phyloP scores from a whole-genome alignment of 2,329 filamentous ascomycete genomes.

The Nigrospora osmanthi region DNA sequence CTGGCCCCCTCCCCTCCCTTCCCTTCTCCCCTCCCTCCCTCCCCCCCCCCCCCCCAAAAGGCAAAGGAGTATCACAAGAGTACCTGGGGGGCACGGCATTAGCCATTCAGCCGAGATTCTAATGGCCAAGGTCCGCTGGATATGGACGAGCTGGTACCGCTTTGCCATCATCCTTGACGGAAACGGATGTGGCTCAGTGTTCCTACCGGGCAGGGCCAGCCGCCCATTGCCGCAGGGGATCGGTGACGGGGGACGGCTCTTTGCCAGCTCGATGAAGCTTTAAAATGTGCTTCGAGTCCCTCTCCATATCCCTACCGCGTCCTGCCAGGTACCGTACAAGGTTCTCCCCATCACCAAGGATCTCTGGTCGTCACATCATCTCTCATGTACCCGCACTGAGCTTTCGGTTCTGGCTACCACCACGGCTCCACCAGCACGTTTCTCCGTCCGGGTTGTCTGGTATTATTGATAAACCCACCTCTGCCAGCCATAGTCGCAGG shows the following conservation, averaged over 20 bases:
- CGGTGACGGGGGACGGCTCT: constrained; percentile 12
- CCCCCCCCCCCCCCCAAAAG: too few relatives aligned
- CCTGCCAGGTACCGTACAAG: constrained; percentile 29
- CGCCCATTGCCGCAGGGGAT: not conserved
- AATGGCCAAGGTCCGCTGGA: constrained; percentile 27
- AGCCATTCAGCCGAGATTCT: constrained; percentile 41
- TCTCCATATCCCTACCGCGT: constrained; percentile 29
- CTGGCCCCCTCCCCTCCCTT: not conserved
- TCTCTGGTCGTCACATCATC: constrained; percentile 11
- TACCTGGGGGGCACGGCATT: constrained; percentile 30
- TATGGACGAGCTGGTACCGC: constrained; percentile 22
- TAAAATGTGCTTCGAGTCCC: constrained; percentile 24
- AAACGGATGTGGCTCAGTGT: constrained; percentile 31
- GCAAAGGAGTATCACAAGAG: too few relatives aligned
- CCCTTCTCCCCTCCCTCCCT: not conserved
- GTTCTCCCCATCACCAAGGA: constrained; percentile 20
- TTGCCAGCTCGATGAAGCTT: constrained; percentile 24
- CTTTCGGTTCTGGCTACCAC: too few relatives aligned
- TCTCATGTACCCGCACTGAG: too few relatives aligned
- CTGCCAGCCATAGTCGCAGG: constrained; percentile 33
- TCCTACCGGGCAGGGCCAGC: constrained; percentile 18
- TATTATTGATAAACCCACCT: constrained; percentile 35
- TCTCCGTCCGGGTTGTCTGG: constrained; percentile 18
- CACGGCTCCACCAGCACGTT: too few relatives aligned
- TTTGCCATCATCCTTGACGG: constrained; percentile 23